Base-by-base conservation (phyloP, 148 eudicot genomes). In the Diospyros kaki region DNA sequence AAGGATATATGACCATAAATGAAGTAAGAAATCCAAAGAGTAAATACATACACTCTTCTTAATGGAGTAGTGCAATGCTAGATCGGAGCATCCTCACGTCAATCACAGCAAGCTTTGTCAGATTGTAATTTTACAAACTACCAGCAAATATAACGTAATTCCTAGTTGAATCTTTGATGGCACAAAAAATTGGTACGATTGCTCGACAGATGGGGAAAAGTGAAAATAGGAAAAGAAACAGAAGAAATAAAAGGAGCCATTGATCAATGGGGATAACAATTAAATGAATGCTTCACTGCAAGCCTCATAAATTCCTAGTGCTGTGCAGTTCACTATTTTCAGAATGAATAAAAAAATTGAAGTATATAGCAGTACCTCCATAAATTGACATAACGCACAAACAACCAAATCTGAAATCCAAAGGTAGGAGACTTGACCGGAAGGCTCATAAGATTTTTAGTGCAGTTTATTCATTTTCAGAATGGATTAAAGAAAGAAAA, bases 151-250 rank as follows among this genome's bases (percentile, higher is more conserved):
- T 79, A 86, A 78, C 41, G 54, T 58, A 79, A 74, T 88, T 89
- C 98, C 91, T 91, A 96, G 92, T 87, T 91, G 97, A 83, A 86
- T 85, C 86, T 84, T 88, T 79, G 87, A 81, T 79, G 89, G 82
- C 86, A 93, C 94, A 91, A 87, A 86, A 81, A 86, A 80, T 84
- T 83, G 75, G 86, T 79, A 61, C 82, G 80, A 88, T 84, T 84
- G 86, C 90, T 83, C 82, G 77, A 88, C 87, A 84, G 85, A 82
- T 77, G 82, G 86, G 28, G 79, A 69, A 81, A 71, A 76, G 85
- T 76, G 81, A 28, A 28, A 28, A 28, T 28, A 28, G 68, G 68
- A 72, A 80, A 81, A 78, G 61, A 55, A 13, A 55, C 3, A 5
- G 15, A 38, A 2, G 39, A 54, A n/a, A 78, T 73, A 73, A 77